These are phyloP conservation scores for Candida ulmi DNA, from an alignment of 805 yeast species.

Conservation along the genomic window DNA sequence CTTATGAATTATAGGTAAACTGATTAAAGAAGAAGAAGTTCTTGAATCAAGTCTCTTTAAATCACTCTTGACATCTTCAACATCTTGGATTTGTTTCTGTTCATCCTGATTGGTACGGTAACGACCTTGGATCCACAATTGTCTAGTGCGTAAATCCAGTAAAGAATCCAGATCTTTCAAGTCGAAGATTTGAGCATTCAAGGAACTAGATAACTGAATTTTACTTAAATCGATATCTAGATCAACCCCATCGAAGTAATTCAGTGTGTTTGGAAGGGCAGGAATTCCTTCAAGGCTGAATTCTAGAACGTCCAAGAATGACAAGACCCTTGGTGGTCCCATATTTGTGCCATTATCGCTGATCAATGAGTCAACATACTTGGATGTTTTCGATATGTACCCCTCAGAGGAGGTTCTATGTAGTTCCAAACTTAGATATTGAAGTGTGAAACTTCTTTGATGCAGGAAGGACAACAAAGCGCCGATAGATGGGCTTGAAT, in stretches of 20 bases:
- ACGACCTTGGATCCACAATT: conserved; percentile 15
- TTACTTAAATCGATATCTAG: conserved; percentile 37
- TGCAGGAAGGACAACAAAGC: conserved; percentile 56
- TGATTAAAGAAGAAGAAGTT: conserved; percentile 7
- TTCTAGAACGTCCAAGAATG: conserved; percentile 67
- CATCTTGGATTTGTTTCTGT: conserved; percentile 10
- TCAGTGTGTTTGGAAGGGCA: conserved; percentile 14
- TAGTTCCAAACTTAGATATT: conserved; percentile 68
- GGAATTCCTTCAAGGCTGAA: conserved; percentile 43
- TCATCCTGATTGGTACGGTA: conserved; percentile 17
- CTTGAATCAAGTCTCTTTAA: conserved; percentile 11
- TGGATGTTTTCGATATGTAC: conserved; percentile 44
- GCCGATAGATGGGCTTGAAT: conserved; percentile 33
- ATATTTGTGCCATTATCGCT: conserved; percentile 42
- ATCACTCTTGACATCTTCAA: conserved; percentile 13
- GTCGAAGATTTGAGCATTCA: conserved; percentile 34
- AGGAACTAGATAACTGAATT: conserved; percentile 25
- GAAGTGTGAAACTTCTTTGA: conserved; percentile 56
- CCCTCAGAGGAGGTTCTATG: conserved; percentile 45
- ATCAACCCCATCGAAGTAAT: conserved; percentile 30
- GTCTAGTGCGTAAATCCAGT: conserved; percentile 24
- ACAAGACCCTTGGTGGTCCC: conserved; percentile 63
- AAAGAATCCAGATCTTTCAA: conserved; percentile 33
- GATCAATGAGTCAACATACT: conserved; percentile 49
- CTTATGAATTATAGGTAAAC: conserved; percentile 13